Evolutionary conservation across 1,139 yeast species (phyloP).

Genomic region (Pneumocystis sp.): DNA sequence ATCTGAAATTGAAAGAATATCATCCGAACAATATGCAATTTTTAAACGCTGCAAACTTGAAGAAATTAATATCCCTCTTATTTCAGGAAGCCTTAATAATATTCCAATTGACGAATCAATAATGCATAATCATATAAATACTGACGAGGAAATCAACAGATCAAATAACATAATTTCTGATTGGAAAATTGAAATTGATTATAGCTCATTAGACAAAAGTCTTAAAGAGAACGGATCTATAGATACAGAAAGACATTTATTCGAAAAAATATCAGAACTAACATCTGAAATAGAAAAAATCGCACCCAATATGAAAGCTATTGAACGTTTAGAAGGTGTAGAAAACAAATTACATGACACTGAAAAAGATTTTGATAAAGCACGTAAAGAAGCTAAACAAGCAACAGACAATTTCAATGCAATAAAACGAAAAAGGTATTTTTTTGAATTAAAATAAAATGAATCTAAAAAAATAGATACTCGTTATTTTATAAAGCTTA

Average conservation of each 20-base stretch:
- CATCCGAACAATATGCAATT: slow-evolving; percentile 44
- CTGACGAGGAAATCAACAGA: slow-evolving; percentile 8
- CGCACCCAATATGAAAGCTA: slow-evolving; percentile 70
- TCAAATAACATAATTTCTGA: slow-evolving; percentile 19
- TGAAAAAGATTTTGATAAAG: slow-evolving; percentile 49
- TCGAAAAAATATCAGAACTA: slow-evolving; percentile 37
- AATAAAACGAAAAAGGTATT: slow-evolving; percentile 41
- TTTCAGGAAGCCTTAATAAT: slow-evolving; percentile 41
- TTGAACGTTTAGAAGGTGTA: slow-evolving; percentile 59
- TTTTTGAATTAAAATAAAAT: background rate
- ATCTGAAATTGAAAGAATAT: slow-evolving; percentile 41
- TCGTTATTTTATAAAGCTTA: slow-evolving; percentile 52
- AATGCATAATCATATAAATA: slow-evolving; percentile 10
- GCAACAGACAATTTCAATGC: slow-evolving; percentile 44
- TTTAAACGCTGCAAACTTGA: slow-evolving; percentile 66
- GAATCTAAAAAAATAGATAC: background rate
- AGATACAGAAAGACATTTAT: slow-evolving; percentile 27
- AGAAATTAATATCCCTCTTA: slow-evolving; percentile 49
- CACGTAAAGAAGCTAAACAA: slow-evolving; percentile 47
- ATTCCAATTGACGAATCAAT: slow-evolving; percentile 29
- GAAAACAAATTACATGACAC: slow-evolving; percentile 44
- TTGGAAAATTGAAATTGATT: slow-evolving; percentile 44
- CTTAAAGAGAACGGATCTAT: slow-evolving; percentile 27
- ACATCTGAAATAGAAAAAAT: slow-evolving; percentile 44
- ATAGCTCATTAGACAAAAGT: slow-evolving; percentile 33